These are phyloP conservation scores for Tetrahymena borealis DNA, from an alignment of 73 alveolate genomes.

Conservation along the genomic window DNA sequence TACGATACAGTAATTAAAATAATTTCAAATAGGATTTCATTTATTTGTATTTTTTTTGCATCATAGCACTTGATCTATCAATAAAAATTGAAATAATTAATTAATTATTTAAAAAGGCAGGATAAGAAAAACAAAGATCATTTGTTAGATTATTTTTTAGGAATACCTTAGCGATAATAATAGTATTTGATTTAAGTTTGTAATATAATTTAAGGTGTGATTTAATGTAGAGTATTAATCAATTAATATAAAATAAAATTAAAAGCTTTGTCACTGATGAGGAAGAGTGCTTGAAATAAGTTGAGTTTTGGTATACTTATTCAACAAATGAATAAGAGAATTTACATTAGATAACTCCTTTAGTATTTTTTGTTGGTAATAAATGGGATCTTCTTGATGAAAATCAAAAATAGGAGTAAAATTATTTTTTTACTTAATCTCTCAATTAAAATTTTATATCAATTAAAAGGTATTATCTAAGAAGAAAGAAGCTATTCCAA, in stretches of 20 bases:
- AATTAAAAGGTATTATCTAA: neutral
- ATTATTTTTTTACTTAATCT: neutral
- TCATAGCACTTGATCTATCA: neutral
- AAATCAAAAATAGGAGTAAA: neutral
- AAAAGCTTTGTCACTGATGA: neutral
- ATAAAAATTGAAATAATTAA: neutral
- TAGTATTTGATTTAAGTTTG: neutral
- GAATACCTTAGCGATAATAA: neutral
- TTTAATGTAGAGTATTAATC: neutral
- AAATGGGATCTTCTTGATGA: neutral
- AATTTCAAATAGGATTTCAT: too few relatives aligned
- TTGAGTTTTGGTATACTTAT: neutral
- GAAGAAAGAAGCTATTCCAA: neutral
- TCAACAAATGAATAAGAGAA: neutral
- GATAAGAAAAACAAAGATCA: neutral
- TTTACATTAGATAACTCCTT: neutral
- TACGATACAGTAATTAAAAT: neutral
- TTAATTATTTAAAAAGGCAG: neutral
- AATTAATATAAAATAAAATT: neutral
- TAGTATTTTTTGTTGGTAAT: neutral
- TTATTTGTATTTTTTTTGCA: too few relatives aligned
- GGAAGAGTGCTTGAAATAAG: neutral
- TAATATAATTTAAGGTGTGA: neutral
- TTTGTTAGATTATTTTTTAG: neutral
- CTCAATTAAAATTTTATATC: neutral